Conservation (phyloP, 345 rosid species). For the Gossypium anomalum region DNA sequence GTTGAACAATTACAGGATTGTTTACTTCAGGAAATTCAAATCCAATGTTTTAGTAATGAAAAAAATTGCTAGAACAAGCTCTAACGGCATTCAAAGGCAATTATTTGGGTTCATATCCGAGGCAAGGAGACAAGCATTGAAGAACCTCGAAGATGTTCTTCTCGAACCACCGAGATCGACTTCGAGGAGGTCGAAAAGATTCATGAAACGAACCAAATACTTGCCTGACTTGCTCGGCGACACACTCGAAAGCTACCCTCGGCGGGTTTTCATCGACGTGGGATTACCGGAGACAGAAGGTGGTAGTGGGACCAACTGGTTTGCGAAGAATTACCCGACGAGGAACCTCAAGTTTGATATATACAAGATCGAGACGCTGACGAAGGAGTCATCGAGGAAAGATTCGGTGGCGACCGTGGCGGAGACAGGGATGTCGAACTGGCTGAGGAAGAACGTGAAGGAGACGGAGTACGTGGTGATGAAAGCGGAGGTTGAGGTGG, state of each 20-base stretch:
- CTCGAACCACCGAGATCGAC: constrained; percentile 75
- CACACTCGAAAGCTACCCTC: constrained; percentile 49
- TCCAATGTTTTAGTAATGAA: constrained; percentile 42
- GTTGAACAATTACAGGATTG: constrained; percentile 41
- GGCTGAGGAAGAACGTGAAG: constrained; percentile 61
- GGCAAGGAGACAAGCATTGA: constrained; percentile 48
- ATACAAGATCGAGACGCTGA: constrained; percentile 58
- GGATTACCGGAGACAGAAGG: constrained; percentile 39
- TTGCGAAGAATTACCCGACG: constrained; percentile 54
- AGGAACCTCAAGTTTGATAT: constrained; percentile 61
- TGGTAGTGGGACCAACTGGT: constrained; percentile 56
- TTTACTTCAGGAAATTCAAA: constrained; percentile 40
- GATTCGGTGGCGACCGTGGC: not conserved
- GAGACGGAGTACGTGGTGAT: constrained; percentile 70
- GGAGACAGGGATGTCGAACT: constrained; percentile 52
- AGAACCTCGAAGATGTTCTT: constrained; percentile 66
- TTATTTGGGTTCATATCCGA: constrained; percentile 32
- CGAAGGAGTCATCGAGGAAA: constrained; percentile 19
- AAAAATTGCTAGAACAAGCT: constrained; percentile 27
- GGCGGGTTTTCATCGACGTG: constrained; percentile 61
- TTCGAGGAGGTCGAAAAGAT: constrained; percentile 47
- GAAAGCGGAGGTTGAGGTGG: constrained; percentile 50
- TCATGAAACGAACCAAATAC: constrained; percentile 50
- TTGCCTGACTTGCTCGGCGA: constrained; percentile 59
- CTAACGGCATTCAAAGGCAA: constrained; percentile 22